Evolutionary conservation across 352 stramenopile genomes (phyloP).

Genomic region (Paralagenidium karlingii): DNA sequence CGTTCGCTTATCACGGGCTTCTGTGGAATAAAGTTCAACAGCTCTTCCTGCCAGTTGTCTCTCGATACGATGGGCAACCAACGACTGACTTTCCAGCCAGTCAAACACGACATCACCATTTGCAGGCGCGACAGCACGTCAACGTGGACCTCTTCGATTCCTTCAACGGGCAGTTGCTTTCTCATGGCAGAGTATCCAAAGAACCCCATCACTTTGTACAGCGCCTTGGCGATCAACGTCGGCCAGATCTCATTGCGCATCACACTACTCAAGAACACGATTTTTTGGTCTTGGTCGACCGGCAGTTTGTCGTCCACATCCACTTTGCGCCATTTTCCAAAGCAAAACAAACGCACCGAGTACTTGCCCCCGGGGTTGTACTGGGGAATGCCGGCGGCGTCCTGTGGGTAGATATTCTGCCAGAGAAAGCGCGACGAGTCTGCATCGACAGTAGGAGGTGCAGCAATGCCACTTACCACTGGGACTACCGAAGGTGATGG

Average conservation of each 20-base stretch:
- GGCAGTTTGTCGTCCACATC: slow-evolving; percentile 63
- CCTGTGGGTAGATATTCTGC: slow-evolving; percentile 64
- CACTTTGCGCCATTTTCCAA: slow-evolving; percentile 55
- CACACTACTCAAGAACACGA: slow-evolving; percentile 41
- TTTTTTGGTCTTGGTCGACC: slow-evolving; percentile 27
- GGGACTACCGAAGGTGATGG: no score
- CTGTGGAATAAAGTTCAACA: no score
- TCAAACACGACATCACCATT: slow-evolving; percentile 24
- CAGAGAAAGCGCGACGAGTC: slow-evolving; percentile 29
- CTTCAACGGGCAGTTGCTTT: no score
- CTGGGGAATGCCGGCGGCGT: slow-evolving; percentile 19
- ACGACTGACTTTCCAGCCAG: slow-evolving; percentile 41
- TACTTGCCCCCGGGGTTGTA: slow-evolving; percentile 73
- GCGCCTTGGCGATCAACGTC: slow-evolving; percentile 43
- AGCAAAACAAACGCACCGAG: slow-evolving; percentile 50
- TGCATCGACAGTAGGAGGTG: not conserved
- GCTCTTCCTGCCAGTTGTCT: no score
- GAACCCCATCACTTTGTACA: slow-evolving; percentile 61
- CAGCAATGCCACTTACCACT: slow-evolving; percentile 6
- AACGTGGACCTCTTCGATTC: not conserved
- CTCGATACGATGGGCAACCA: no score
- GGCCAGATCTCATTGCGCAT: slow-evolving; percentile 58
- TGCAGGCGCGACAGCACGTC: slow-evolving; percentile 12
- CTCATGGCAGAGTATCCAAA: slow-evolving; percentile 4
- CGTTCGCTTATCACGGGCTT: no score